A percentile compares a stretch with the other conserved stretches of the same genome.
Evolutionary conservation across 768 basidiomycete genomes (phyloP).

Genomic region (Lentinus brumalis): DNA sequence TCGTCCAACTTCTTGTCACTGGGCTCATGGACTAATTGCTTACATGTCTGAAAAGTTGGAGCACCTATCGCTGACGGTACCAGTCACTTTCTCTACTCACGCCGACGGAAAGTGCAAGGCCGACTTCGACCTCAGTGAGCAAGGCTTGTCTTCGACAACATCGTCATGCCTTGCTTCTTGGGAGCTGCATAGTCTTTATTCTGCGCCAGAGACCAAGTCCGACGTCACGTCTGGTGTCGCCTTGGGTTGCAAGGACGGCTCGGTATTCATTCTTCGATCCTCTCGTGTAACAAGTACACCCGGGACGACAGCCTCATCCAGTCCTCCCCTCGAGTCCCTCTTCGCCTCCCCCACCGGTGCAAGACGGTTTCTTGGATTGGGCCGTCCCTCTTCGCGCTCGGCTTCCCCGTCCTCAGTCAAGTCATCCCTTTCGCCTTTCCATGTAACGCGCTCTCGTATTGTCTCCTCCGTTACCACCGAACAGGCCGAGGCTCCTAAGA

Average conservation of each 20-base stretch:
- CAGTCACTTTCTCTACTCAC: constrained; percentile 2
- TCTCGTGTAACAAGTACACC: constrained; percentile 1
- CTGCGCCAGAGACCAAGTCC: background rate
- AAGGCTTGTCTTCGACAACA: constrained; percentile 6
- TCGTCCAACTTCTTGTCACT: background rate
- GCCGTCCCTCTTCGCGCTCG: constrained; percentile 27
- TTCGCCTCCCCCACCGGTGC: constrained; percentile 22
- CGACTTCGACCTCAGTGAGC: background rate
- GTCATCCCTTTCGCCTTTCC: constrained; percentile 45
- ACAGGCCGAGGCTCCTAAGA: constrained; percentile 75
- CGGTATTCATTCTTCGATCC: constrained; percentile 35
- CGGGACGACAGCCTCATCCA: background rate
- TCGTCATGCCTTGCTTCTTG: constrained; percentile 12
- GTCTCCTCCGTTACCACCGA: constrained; percentile 75
- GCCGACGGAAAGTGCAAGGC: background rate
- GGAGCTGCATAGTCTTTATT: background rate
- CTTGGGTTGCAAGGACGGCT: constrained; percentile 41
- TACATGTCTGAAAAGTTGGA: constrained; percentile 2
- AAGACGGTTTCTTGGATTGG: constrained; percentile 14
- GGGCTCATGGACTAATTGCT: background rate
- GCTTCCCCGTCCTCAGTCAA: constrained; percentile 41
- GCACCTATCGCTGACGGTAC: constrained; percentile 6
- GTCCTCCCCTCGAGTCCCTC: background rate
- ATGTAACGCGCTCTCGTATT: constrained; percentile 58
- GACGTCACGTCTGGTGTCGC: constrained; percentile 24